Evolutionary conservation across 2,329 filamentous ascomycete genomes (phyloP), one percentile per base, ranked within the genome.

Genomic region (Colletotrichum brevisporum): DNA sequence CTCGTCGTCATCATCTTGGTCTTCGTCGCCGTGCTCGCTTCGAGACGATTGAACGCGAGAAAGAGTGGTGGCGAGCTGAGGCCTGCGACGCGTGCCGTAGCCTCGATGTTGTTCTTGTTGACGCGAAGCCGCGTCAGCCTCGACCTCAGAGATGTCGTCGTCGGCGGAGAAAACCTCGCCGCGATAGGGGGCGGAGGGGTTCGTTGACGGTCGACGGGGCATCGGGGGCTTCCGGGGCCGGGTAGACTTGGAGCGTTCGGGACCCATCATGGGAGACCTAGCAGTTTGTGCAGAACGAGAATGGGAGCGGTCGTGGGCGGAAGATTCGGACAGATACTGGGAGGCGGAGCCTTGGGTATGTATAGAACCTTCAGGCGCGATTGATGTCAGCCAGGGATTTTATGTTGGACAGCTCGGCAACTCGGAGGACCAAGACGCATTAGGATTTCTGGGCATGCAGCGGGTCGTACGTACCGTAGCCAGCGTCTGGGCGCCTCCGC

Each of bases 101-200:
- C 73, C 74, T 65, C 53, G 54, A 15, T 78, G 76, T 45, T 75
- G 74, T 15, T 74, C 76, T 8, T 78, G 79, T 66, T 88, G 83
- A 73, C 86, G 83, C 69, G 79, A 83, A 52, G 81, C 81, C 9
- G 70, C 70, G 75, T 94, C 92, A 71, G 89, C 88, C 76, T 93
- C 91, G 21, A 97, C 90, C 79, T 98, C 95, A 72, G 90, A 87
- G 26, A 90, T 85, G 76, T 94, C 94, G 78, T 98, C 95, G 77
- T 98, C 95, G 55, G 94, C 94, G 0, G 95, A 98, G 81, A 97
- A 98, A 69, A 95, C 86, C 71, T 93, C 92, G 36, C 95, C 93
- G 62, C 94, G 91, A 77, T 95, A 90, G 3, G 94, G 94, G 48
- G 90, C 90, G 75, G 89, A 86, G 8, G 80, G 80, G 65, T 88